phyloP scores from a whole-genome alignment of 768 basidiomycete species.

The Termitomyces sp. region DNA sequence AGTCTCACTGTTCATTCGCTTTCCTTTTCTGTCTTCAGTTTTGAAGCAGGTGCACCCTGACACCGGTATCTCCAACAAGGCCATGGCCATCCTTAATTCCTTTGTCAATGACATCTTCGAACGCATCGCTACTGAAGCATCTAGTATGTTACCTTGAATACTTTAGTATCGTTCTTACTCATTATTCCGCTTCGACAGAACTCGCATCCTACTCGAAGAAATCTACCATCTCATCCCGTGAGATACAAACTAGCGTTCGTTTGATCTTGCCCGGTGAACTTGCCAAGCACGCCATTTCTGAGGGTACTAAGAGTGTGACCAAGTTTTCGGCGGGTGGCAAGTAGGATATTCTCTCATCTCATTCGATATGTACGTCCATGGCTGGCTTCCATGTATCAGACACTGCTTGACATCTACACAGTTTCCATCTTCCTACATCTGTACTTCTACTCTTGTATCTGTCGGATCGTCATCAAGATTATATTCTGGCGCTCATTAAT shows the following conservation, averaged over 20 bases:
- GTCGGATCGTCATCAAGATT: neutral
- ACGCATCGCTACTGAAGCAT: conserved; percentile 72
- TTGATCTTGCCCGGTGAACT: conserved; percentile 84
- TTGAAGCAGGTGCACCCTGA: conserved; percentile 92
- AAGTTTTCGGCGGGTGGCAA: conserved; percentile 57
- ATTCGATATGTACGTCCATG: neutral
- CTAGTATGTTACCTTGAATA: conserved; percentile 40
- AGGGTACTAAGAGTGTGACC: conserved; percentile 40
- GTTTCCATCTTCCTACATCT: neutral
- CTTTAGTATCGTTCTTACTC: neutral
- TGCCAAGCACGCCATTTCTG: conserved; percentile 86
- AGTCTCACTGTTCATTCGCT: neutral
- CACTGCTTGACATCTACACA: neutral
- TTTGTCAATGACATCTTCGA: conserved; percentile 87
- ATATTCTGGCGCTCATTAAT: conserved; percentile 3
- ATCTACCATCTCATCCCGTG: conserved; percentile 86
- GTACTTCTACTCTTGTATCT: conserved; percentile 5
- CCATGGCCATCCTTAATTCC: conserved; percentile 80
- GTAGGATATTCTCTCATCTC: conserved; percentile 19
- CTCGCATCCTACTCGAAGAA: conserved; percentile 87
- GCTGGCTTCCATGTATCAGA: neutral
- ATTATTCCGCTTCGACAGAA: conserved; percentile 32
- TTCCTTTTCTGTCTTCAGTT: conserved; percentile 37
- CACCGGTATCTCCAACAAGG: conserved; percentile 91
- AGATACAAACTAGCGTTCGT: conserved; percentile 84